Percentiles rank a stretch among this genome's conserved stretches.
phyloP scores from a whole-genome alignment of 257 asterid species.

The Solanum megistacrolobum region DNA sequence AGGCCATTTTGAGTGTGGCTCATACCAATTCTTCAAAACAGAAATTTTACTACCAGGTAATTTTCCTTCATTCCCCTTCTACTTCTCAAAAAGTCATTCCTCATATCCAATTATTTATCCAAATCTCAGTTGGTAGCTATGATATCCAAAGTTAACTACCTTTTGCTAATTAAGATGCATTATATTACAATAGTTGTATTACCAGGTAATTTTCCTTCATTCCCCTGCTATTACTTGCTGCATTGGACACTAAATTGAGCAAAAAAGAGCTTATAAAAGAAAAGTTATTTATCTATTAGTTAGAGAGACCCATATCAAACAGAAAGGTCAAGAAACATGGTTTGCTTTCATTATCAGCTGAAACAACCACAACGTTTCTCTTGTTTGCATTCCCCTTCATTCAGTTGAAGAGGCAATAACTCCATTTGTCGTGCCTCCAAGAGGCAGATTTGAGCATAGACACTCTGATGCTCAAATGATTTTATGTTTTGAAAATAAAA shows the following conservation, averaged over 20 bases:
- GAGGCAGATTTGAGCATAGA: background rate
- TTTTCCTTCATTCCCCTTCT: background rate
- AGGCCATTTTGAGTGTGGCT: slow-evolving; percentile 78
- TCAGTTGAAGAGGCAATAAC: background rate
- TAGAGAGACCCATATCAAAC: background rate
- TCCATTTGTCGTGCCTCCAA: background rate
- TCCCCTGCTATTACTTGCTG: too few relatives aligned
- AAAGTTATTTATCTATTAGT: too few relatives aligned
- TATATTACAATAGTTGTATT: too few relatives aligned
- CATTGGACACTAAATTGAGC: too few relatives aligned
- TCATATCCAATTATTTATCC: background rate
- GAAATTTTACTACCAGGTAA: too few relatives aligned
- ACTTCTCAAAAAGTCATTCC: background rate
- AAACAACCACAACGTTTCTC: background rate
- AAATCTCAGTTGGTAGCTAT: background rate
- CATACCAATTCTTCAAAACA: too few relatives aligned
- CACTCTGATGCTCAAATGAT: background rate
- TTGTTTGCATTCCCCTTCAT: background rate
- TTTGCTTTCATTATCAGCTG: background rate
- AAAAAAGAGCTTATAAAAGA: too few relatives aligned
- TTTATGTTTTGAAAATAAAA: background rate
- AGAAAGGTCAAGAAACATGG: background rate
- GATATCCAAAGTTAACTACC: background rate
- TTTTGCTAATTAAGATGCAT: too few relatives aligned
- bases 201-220: too few relatives aligned